phyloP scores from a whole-genome alignment of 169 alveolate species.

The Amoebophrya sp. region DNA sequence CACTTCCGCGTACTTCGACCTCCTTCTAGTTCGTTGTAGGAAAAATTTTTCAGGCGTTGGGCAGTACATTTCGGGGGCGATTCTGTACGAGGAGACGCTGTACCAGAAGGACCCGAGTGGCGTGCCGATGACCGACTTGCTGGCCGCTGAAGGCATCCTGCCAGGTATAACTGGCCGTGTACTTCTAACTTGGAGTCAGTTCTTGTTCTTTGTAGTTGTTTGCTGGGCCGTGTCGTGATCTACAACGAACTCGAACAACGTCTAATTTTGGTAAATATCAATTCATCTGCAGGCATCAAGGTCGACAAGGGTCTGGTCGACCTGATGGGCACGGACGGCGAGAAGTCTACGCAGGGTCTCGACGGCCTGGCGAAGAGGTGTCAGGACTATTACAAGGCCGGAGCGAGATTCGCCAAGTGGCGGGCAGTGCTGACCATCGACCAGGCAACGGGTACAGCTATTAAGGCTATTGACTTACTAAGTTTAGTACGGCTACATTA shows the following conservation, averaged over 20 bases:
- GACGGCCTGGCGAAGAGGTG: conserved; percentile 94
- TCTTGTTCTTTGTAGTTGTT: too few species aligned
- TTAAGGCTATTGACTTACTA: neutral
- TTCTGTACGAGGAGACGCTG: conserved; percentile 95
- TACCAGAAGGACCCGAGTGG: conserved; percentile 78
- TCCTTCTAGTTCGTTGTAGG: too few species aligned
- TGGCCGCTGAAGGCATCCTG: conserved; percentile 77
- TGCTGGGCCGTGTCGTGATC: neutral
- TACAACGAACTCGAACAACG: too few species aligned
- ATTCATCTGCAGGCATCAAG: conserved; percentile 83
- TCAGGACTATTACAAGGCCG: conserved; percentile 85
- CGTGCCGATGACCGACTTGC: conserved; percentile 63
- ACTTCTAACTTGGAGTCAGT: neutral
- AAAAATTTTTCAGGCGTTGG: conserved; percentile 49
- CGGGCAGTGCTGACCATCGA: conserved; percentile 92
- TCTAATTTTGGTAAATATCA: too few species aligned
- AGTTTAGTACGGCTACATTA: neutral
- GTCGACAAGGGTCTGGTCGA: conserved; percentile 87
- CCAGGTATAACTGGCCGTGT: conserved; percentile 99
- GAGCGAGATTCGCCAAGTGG: conserved; percentile 99
- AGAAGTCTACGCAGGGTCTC: conserved; percentile 69
- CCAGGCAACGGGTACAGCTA: conserved; percentile 40
- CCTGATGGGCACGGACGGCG: conserved; percentile 79
- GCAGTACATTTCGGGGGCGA: conserved; percentile 92
- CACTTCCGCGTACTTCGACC: too few species aligned